Base-by-base conservation (phyloP, 306 rosid species). In the Neltuma alba region DNA sequence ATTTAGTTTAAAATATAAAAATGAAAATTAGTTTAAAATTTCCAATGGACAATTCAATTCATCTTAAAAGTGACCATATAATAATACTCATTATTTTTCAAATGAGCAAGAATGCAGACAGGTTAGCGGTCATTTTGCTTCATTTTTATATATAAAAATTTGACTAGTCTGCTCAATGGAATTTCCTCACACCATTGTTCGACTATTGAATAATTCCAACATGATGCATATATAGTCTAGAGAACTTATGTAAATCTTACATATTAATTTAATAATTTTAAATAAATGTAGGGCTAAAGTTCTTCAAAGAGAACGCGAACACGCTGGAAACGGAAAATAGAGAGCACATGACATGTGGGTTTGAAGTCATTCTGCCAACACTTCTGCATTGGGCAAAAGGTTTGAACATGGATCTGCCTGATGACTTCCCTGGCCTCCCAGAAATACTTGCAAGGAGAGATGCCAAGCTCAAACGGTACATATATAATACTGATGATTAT, bases 301-400 rank as follows among this genome's bases (percentile, higher is more conserved):
- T 81, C 76, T 75, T 88, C 47, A 85, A 83, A 55, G 75, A 85
- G 18, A 90, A 88, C 27, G 42, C 85, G 47, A 42, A 21, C 23
- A 86, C 78, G 83, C 89, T 90, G 1, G 88, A 74, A 72, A 57
- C 66, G 7, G 94, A 90, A 78, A 83, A 83, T 2, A 83, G 79
- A 3, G 91, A 90, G 60, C 94, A 88, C 85, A 88, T 90, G 92
- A 81, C 92, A 0, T 87, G 89, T 15, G 94, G 94, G 1, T 90
- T 90, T 61, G 94, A 90, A 71, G 80, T 85, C 2, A 90, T 92
- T 47, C 87, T 90, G 25, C 94, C 94, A 20, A 81, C 94, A 0
- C 72, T 90, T 7, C 84, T 90, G 1, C 80, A 88, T 36, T 71
- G 79, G 9, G 91, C 92, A 34, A 42, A 76, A 40, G 79, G 72